Evolutionary conservation across 345 rosid species (phyloP).

Genomic region (Camelina sativa): DNA sequence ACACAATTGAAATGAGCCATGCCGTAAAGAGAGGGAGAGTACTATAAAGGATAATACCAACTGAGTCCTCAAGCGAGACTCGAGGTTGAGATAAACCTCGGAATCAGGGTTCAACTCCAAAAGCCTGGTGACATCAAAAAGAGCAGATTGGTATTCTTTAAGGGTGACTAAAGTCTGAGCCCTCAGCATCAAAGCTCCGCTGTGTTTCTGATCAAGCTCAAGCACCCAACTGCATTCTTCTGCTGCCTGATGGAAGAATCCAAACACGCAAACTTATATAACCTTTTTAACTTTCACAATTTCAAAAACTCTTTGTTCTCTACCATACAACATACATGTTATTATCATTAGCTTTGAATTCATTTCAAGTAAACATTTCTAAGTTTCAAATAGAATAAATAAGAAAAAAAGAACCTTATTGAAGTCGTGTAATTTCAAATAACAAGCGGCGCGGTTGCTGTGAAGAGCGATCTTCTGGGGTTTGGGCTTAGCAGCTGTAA

Average conservation of each 20-base stretch:
- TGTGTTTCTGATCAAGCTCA: slow-evolving; percentile 84
- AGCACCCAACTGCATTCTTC: slow-evolving; percentile 93
- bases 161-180: slow-evolving; percentile 91
- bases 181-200: slow-evolving; percentile 92
- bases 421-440: slow-evolving; percentile 78
- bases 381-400: background rate
- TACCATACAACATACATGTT: background rate
- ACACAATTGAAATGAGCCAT: background rate
- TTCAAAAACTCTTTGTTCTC: background rate
- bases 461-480: slow-evolving; percentile 88
- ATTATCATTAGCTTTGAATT: too few relatives aligned
- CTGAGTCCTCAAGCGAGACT: slow-evolving; percentile 85
- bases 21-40: background rate
- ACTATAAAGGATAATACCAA: slow-evolving; percentile 54
- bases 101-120: slow-evolving; percentile 82
- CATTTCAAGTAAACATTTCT: background rate
- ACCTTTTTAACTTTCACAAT: background rate
- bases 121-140: slow-evolving; percentile 88
- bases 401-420: slow-evolving; percentile 52
- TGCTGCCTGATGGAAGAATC: slow-evolving; percentile 61
- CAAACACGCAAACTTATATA: background rate
- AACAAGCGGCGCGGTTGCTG: slow-evolving; percentile 97
- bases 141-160: slow-evolving; percentile 82
- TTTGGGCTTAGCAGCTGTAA: slow-evolving; percentile 65
- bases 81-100: slow-evolving; percentile 79